A percentile compares a stretch with the other conserved stretches of the same genome.
Conservation (phyloP, 176 grass and related monocot species). For the Elymus sibiricus region DNA sequence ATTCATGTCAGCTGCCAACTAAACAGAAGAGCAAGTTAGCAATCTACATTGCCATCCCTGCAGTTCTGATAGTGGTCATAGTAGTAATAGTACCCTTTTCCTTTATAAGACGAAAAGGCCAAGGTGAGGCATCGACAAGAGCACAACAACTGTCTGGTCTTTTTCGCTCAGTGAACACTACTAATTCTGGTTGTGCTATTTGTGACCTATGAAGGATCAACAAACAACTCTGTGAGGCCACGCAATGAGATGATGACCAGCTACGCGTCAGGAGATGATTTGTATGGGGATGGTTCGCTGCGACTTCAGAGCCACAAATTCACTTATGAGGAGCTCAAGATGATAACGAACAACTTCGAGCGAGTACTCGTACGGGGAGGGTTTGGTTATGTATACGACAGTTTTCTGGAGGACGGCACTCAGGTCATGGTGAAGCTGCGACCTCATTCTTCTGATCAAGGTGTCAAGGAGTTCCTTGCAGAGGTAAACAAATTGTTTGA, state of each 20-base stretch:
- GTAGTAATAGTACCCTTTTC: constrained; percentile 1
- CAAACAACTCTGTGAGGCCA: neutral
- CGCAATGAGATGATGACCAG: neutral
- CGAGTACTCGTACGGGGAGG: neutral
- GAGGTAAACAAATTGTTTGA: neutral
- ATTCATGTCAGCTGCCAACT: constrained; percentile 20
- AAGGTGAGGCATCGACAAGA: neutral
- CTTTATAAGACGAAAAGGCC: constrained; percentile 10
- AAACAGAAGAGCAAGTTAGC: constrained; percentile 30
- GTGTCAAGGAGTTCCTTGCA: neutral
- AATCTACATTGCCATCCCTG: constrained; percentile 38
- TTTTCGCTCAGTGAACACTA: too few relatives aligned
- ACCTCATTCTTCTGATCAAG: neutral
- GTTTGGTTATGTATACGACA: neutral
- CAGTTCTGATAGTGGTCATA: constrained; percentile 30
- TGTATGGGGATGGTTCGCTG: neutral
- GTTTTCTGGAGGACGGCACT: neutral
- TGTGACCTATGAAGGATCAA: neutral
- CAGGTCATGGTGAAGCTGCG: neutral
- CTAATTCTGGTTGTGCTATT: too few relatives aligned
- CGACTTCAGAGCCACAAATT: neutral
- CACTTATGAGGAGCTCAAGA: neutral
- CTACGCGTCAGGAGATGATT: neutral
- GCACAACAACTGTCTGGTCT: neutral
- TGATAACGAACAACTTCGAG: neutral